Evolutionary conservation across 2,329 filamentous ascomycete genomes (phyloP).

Genomic region (Blastomyces gilchristii): DNA sequence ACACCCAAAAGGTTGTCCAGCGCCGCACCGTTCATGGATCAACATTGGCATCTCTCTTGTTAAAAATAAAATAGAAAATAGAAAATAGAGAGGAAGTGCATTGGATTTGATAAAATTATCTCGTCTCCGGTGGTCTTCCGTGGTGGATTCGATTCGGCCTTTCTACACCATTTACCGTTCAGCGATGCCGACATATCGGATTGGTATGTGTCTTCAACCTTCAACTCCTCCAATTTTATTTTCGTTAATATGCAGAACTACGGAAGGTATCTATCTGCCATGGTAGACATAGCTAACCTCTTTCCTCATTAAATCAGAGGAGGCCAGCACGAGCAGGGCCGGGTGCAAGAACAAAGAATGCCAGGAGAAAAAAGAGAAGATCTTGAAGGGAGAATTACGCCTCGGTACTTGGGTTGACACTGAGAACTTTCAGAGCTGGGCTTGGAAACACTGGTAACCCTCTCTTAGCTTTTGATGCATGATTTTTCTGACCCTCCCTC

Average conservation of each 20-base stretch:
- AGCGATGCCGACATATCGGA: conserved; percentile 16
- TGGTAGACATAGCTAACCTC: conserved; percentile 3
- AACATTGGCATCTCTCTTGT: neutral
- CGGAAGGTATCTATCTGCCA: neutral
- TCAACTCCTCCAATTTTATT: neutral
- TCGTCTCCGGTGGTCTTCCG: too few relatives aligned
- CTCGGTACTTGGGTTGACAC: conserved; percentile 63
- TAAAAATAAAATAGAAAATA: neutral
- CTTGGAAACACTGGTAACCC: conserved; percentile 75
- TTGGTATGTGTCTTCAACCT: conserved; percentile 12
- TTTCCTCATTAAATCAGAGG: conserved; percentile 44
- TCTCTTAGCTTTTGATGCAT: neutral
- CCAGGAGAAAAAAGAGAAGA: conserved; percentile 59
- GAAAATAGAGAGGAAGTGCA: neutral
- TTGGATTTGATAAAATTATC: neutral
- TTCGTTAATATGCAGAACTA: neutral
- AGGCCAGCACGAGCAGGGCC: conserved; percentile 60
- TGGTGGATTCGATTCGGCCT: neutral
- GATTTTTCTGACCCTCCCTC: conserved; percentile 4
- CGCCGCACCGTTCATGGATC: neutral
- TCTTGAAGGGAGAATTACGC: conserved; percentile 67
- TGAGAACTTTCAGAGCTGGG: conserved; percentile 51
- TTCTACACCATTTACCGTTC: neutral
- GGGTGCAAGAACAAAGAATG: conserved; percentile 64
- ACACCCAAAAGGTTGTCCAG: neutral